Conservation (phyloP, 2,329 filamentous ascomycete genomes). For the Cryphonectria parasitica region DNA sequence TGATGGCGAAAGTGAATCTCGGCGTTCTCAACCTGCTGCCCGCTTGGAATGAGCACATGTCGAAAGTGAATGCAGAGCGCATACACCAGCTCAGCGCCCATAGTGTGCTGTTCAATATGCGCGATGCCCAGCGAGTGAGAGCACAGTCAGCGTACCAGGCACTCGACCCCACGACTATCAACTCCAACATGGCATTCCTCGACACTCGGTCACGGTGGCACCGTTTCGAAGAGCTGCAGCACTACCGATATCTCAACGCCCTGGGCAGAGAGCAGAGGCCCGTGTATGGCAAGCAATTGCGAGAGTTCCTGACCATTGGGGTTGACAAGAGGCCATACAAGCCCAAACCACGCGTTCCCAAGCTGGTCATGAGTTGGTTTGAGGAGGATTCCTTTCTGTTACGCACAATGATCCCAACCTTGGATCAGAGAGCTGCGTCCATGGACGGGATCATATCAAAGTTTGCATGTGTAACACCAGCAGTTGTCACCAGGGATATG, state of each 20-base stretch:
- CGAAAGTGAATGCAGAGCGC: conserved; percentile 55
- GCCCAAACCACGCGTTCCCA: conserved; percentile 63
- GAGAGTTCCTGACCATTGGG: conserved; percentile 73
- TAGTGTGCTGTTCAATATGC: conserved; percentile 68
- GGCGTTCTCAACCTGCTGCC: conserved; percentile 81
- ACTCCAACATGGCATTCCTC: conserved; percentile 72
- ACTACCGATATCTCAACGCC: conserved; percentile 79
- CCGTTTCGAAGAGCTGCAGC: conserved; percentile 77
- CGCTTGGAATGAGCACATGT: conserved; percentile 69
- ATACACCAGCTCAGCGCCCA: conserved; percentile 72
- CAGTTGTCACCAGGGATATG: conserved; percentile 81
- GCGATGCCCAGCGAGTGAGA: conserved; percentile 69
- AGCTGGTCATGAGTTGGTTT: conserved; percentile 73
- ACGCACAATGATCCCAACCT: conserved; percentile 70
- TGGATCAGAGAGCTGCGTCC: conserved; percentile 72
- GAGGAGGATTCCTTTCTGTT: conserved; percentile 69
- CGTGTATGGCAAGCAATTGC: conserved; percentile 78
- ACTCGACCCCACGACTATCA: conserved; percentile 68
- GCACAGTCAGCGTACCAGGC: conserved; percentile 58
- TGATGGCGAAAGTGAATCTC: conserved; percentile 69
- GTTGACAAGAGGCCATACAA: conserved; percentile 61
- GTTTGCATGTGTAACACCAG: conserved; percentile 91
- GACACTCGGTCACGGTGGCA: conserved; percentile 72
- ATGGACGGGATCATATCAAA: conserved; percentile 79
- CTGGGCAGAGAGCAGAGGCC: conserved; percentile 79